A percentile compares a stretch with the other conserved stretches of the same genome.
Evolutionary conservation across 1,284 basidiomycete species (phyloP).

Genomic region (Irpex sp.): DNA sequence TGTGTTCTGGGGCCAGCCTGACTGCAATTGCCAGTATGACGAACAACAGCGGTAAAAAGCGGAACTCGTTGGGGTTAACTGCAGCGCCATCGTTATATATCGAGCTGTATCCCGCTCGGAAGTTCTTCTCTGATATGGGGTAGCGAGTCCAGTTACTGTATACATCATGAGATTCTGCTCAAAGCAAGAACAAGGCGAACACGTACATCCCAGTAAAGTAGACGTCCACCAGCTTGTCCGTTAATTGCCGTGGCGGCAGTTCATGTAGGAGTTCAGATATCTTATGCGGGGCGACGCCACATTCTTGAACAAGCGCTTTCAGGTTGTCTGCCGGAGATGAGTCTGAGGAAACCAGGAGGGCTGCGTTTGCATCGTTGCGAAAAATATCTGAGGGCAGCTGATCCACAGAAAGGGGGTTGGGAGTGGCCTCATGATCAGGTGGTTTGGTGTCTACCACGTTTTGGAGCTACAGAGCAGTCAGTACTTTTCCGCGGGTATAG

Average conservation of each 20-base stretch:
- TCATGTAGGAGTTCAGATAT: constrained; percentile 87
- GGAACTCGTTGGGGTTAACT: constrained; percentile 79
- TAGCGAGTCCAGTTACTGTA: constrained; percentile 92
- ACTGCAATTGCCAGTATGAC: constrained; percentile 91
- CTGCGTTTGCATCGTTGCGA: constrained; percentile 20
- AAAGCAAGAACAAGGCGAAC: constrained; percentile 3
- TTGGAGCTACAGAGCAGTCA: constrained; percentile 44
- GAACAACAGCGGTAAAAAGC: constrained; percentile 88
- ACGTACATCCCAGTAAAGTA: constrained; percentile 75
- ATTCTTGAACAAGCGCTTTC: constrained; percentile 83
- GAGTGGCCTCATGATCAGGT: constrained; percentile 11
- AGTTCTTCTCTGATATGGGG: constrained; percentile 86
- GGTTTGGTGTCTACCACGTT: constrained; percentile 43
- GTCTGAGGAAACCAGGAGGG: constrained; percentile 41
- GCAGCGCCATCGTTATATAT: constrained; percentile 73
- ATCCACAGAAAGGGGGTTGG: constrained; percentile 15
- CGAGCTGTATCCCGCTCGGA: constrained; percentile 78
- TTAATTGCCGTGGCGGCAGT: constrained; percentile 72
- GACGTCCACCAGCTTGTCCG: constrained; percentile 72
- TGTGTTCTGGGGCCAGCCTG: constrained; percentile 79
- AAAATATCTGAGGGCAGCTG: constrained; percentile 20
- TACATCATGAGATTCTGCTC: background rate
- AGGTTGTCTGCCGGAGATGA: constrained; percentile 75
- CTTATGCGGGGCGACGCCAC: constrained; percentile 85
- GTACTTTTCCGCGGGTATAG: background rate